These are phyloP conservation scores for Aspergillus felis DNA, from an alignment of 2,329 filamentous ascomycete species.

Conservation along the genomic window DNA sequence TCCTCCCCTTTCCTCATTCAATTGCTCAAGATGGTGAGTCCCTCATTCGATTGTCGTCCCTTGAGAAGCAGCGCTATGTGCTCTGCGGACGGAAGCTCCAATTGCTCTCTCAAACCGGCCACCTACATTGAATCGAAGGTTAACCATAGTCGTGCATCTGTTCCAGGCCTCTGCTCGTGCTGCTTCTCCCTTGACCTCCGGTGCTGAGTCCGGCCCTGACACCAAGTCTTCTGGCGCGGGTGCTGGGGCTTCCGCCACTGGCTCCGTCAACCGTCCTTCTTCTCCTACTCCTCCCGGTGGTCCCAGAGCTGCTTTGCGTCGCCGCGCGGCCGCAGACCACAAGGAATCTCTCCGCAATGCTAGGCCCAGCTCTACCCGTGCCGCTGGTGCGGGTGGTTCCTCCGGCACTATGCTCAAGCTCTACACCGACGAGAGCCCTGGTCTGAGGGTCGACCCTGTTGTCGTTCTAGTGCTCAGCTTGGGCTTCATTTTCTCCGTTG, in stretches of 20 bases:
- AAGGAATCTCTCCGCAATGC: conserved; percentile 96
- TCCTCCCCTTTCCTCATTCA: conserved; percentile 13
- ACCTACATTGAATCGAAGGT: conserved; percentile 1
- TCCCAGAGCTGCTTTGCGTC: conserved; percentile 89
- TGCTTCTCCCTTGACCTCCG: conserved; percentile 43
- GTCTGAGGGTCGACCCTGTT: conserved; percentile 95
- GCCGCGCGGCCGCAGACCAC: conserved; percentile 92
- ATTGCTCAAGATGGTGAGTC: conserved; percentile 24
- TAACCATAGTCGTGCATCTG: conserved; percentile 5
- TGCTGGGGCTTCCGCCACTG: conserved; percentile 56
- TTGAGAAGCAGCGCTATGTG: conserved; percentile 1
- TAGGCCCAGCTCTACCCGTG: conserved; percentile 84
- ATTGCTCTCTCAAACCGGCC: conserved; percentile 5
- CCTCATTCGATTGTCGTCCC: conserved; percentile 8
- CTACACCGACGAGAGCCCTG: conserved; percentile 97
- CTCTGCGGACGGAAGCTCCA: neutral
- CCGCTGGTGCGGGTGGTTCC: conserved; percentile 90
- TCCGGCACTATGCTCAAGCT: conserved; percentile 98
- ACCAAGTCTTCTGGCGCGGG: conserved; percentile 39
- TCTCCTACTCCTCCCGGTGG: conserved; percentile 89
- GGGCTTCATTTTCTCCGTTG: conserved; percentile 98
- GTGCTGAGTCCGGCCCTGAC: conserved; percentile 43
- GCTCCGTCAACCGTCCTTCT: conserved; percentile 70
- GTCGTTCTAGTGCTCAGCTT: conserved; percentile 94
- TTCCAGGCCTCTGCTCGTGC: conserved; percentile 38